Evolutionary conservation across 1,139 yeast genomes (phyloP), one percentile per base, ranked within the genome.

Genomic region (Candida glucosophila): DNA sequence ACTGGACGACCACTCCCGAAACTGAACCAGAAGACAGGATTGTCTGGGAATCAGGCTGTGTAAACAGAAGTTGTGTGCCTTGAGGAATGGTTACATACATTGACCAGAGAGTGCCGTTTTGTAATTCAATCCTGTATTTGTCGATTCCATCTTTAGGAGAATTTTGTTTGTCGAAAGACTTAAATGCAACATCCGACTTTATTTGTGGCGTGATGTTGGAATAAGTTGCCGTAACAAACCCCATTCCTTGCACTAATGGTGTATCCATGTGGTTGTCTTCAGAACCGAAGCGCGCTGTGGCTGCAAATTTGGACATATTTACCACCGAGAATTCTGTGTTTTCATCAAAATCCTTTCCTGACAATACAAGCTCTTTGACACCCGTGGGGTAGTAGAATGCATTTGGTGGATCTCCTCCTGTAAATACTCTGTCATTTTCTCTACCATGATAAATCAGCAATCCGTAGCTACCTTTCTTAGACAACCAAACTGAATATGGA

Each of bases 201-300:
- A 77, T 43, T 16, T 51, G 41, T 3, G 82, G 77, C 20, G 63
- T 61, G 42, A 76, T 52, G 24, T 56, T 50, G 35, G 63, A 51
- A 48, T 77, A 78, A 15, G 70, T 53, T 18, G 67, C 79, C 15
- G 80, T 67, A 6, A 70, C 65, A 34, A 74, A 61, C 3, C 86
- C 88, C 78, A 75, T 75, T 23, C 88, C 86, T 41, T 73, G 76
- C 5, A 59, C 56, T 28, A 60, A 35, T 3, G 66, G 62, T 22
- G 46, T 33, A 23, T 44, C 41, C 25, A 30, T 53, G 37, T 45
- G 44, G 22, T 51, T 48, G 13, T 26, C 22, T 8, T 18, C n/a
- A 39, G 24, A 27, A 5, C 38, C 29, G 19, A 47, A 36, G 5
- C 34, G 35, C 6, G 50, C 44, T 18, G 44, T 49, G 14, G 40